Evolutionary conservation across 768 basidiomycete species (phyloP), one percentile per base, ranked within the genome.

Genomic region (Mycena leptocephala): DNA sequence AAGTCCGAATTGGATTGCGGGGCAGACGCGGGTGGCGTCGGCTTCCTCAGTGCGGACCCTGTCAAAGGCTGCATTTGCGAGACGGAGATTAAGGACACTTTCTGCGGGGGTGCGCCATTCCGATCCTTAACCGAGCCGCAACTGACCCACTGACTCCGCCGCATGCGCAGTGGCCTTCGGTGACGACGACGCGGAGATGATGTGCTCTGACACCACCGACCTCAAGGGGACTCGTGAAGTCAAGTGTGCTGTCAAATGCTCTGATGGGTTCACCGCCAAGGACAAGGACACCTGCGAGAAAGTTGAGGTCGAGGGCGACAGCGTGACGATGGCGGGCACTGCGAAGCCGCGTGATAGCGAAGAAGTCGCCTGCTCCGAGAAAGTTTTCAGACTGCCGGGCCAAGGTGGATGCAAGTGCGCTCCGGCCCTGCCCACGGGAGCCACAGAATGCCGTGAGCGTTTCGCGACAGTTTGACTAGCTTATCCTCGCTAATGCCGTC

Each of bases 111-210:
- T 67, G 22, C 20, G 65, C 24, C 0, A 13, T 53, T 37, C 7
- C 18, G 10, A n/a, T n/a, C 43, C 41, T 28, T 43, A 9, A 9
- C n/a, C 13, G n/a, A n/a, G n/a, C n/a, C n/a, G n/a, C n/a, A n/a
- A n/a, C n/a, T n/a, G n/a, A n/a, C n/a, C n/a, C n/a, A n/a, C n/a
- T n/a, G n/a, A n/a, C n/a, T n/a, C n/a, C n/a, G n/a, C n/a, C n/a
- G n/a, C n/a, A n/a, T n/a, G n/a, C n/a, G n/a, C n/a, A n/a, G n/a
- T n/a, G n/a, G n/a, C 16, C 13, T 37, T 9, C 33, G 8, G 39
- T 26, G 67, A 51, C 4, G 68, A 70, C 11, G 68, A 59, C 32
- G 68, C 68, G n/a, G 68, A 70, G 43, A 59, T 59, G 68, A 59
- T 35, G 37, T 70, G 68, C 58, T 46, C 41, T 3, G 68, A 70